Percentiles rank a stretch among this genome's conserved stretches.
Evolutionary conservation across 768 basidiomycete species (phyloP).

Genomic region (Kwoniella bestiolae): DNA sequence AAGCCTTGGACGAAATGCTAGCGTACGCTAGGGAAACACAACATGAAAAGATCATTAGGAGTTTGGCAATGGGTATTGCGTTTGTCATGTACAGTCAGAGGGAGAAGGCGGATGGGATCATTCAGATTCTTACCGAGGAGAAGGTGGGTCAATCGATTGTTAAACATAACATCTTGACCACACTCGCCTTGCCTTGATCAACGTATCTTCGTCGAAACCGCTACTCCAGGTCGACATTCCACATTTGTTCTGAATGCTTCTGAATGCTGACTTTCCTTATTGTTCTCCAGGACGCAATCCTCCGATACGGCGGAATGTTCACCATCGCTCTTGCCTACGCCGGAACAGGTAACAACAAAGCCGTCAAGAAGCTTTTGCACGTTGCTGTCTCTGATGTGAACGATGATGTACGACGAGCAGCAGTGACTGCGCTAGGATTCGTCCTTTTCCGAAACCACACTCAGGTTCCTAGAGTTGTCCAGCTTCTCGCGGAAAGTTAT

Average conservation of each 20-base stretch:
- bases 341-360: conserved; percentile 91
- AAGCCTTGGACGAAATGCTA: conserved; percentile 89
- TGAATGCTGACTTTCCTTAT: not conserved
- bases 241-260: not conserved
- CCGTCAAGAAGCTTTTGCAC: conserved; percentile 86
- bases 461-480: conserved; percentile 95
- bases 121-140: conserved; percentile 76
- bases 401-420: conserved; percentile 94
- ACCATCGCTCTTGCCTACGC: conserved; percentile 95
- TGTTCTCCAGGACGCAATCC: conserved; percentile 77
- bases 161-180: too few species aligned
- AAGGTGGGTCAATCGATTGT: conserved; percentile 66
- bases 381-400: conserved; percentile 98
- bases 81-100: conserved; percentile 91
- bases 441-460: conserved; percentile 94
- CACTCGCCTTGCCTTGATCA: too few species aligned
- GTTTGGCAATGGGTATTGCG: conserved; percentile 87
- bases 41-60: conserved; percentile 98
- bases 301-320: conserved; percentile 97
- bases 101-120: conserved; percentile 86
- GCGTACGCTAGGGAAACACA: conserved; percentile 95
- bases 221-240: too few species aligned
- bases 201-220: too few species aligned
- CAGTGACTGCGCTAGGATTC: conserved; percentile 94
- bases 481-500: conserved; percentile 95